A percentile compares a stretch with the other conserved stretches of the same genome.
phyloP scores from a whole-genome alignment of 1,284 basidiomycete species.

The Gymnopus androsaceus region DNA sequence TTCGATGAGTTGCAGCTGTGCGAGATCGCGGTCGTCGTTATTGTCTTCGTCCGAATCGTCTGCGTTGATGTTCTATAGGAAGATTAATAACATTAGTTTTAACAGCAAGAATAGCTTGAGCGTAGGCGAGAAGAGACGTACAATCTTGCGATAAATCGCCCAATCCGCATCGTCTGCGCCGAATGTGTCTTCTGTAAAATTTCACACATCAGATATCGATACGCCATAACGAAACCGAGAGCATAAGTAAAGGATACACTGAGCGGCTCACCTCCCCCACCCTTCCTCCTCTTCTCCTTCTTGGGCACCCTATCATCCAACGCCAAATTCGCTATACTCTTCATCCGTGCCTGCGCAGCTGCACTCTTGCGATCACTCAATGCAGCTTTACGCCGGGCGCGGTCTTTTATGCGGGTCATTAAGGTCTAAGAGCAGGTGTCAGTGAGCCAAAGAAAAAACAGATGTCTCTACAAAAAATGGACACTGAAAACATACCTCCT shows the following conservation, averaged over 20 bases:
- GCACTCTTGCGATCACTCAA: conserved; percentile 92
- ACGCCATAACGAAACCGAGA: background rate
- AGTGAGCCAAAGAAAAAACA: background rate
- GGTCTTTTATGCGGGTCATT: conserved; percentile 85
- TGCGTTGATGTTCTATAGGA: conserved; percentile 63
- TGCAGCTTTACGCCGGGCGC: conserved; percentile 81
- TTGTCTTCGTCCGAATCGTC: too few relatives aligned
- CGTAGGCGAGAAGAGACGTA: conserved; percentile 35
- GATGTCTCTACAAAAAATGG: background rate
- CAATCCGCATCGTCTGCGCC: conserved; percentile 96
- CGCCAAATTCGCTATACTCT: conserved; percentile 91
- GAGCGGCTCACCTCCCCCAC: background rate
- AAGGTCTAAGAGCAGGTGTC: conserved; percentile 59
- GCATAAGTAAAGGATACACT: background rate
- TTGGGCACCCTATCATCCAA: conserved; percentile 71
- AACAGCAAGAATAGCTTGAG: background rate
- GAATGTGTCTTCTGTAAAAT: conserved; percentile 82
- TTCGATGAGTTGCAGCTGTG: conserved; percentile 76
- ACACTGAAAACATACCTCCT: conserved; percentile 60
- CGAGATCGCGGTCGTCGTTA: conserved; percentile 79
- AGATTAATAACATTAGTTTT: background rate
- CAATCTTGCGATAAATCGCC: conserved; percentile 97
- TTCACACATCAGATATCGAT: conserved; percentile 2
- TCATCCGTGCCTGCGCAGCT: conserved; percentile 96
- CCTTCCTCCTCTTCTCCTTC: conserved; percentile 1